phyloP scores from a whole-genome alignment of 2,329 filamentous ascomycete genomes.

The Microdochium trichocladiopsis region DNA sequence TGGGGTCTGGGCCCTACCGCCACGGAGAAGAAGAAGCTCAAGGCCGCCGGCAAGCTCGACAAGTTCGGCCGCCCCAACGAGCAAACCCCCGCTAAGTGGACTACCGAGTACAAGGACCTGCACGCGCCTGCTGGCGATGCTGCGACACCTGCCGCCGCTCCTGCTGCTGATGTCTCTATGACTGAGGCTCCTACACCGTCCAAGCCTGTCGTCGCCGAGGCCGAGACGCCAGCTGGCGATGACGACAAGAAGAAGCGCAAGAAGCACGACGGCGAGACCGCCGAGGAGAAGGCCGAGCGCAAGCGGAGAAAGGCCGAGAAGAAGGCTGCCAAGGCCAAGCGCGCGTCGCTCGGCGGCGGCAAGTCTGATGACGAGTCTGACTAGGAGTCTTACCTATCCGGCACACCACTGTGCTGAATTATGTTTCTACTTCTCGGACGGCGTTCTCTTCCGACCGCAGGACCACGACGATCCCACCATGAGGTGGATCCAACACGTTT shows the following conservation, averaged over 20 bases:
- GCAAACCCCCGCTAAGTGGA: constrained; percentile 90
- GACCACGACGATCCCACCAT: no score
- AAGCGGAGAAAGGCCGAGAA: constrained; percentile 55
- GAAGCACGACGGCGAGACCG: constrained; percentile 71
- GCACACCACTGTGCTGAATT: neutral
- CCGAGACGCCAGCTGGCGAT: constrained; percentile 35
- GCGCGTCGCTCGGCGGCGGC: constrained; percentile 38
- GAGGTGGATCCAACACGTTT: no score
- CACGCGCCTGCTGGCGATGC: constrained; percentile 44
- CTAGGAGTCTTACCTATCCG: constrained; percentile 17
- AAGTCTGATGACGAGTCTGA: constrained; percentile 47
- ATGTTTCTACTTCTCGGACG: neutral
- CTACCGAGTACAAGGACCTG: constrained; percentile 86
- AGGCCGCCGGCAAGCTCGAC: constrained; percentile 95
- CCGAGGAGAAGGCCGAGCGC: constrained; percentile 58
- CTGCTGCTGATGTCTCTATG: constrained; percentile 35
- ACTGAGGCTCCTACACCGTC: constrained; percentile 32
- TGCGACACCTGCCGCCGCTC: constrained; percentile 26
- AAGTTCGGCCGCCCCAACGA: constrained; percentile 95
- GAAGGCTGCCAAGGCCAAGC: constrained; percentile 51
- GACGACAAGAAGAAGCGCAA: constrained; percentile 73
- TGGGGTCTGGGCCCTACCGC: constrained; percentile 95
- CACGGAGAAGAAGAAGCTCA: constrained; percentile 98
- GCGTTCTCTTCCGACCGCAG: neutral
- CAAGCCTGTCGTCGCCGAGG: constrained; percentile 24